Evolutionary conservation across 768 basidiomycete genomes (phyloP).

Genomic region (Mrakia frigida): DNA sequence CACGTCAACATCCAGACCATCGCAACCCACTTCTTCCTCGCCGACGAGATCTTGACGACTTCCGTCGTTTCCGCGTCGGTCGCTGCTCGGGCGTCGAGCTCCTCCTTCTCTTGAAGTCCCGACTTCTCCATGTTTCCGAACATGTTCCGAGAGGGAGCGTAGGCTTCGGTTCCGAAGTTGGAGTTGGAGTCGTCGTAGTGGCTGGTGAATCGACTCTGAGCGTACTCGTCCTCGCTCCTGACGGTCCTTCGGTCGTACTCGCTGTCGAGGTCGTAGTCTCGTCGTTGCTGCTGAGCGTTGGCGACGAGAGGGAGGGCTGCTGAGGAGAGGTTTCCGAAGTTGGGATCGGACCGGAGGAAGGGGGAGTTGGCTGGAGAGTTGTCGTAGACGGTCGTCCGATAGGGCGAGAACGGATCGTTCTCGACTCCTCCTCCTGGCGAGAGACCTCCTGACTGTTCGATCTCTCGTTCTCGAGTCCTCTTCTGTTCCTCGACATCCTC

Average conservation of each 20-base stretch:
- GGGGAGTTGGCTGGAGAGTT: constrained; percentile 48
- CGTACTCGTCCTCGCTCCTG: constrained; percentile 64
- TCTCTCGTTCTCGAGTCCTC: constrained; percentile 70
- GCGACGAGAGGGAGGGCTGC: constrained; percentile 77
- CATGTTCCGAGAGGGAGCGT: constrained; percentile 93
- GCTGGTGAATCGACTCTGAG: constrained; percentile 68
- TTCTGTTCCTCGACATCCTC: constrained; percentile 81
- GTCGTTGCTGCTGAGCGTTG: constrained; percentile 70
- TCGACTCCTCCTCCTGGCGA: constrained; percentile 52
- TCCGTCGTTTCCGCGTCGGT: constrained; percentile 79
- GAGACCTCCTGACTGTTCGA: constrained; percentile 53
- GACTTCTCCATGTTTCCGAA: constrained; percentile 78
- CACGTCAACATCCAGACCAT: constrained; percentile 85
- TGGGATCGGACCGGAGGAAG: constrained; percentile 36
- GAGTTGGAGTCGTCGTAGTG: constrained; percentile 71
- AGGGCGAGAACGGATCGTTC: constrained; percentile 72
- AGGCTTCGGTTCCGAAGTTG: constrained; percentile 83
- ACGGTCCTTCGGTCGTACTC: constrained; percentile 70
- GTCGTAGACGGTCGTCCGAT: constrained; percentile 50
- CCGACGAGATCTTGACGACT: constrained; percentile 72
- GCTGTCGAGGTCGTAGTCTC: constrained; percentile 59
- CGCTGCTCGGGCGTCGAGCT: constrained; percentile 64
- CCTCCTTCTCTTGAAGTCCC: constrained; percentile 61
- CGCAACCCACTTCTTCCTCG: constrained; percentile 78
- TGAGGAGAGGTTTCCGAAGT: constrained; percentile 50